A percentile compares a stretch with the other conserved stretches of the same genome.
Conservation (phyloP, 2,329 filamentous ascomycete species). For the Knufia petricola region DNA sequence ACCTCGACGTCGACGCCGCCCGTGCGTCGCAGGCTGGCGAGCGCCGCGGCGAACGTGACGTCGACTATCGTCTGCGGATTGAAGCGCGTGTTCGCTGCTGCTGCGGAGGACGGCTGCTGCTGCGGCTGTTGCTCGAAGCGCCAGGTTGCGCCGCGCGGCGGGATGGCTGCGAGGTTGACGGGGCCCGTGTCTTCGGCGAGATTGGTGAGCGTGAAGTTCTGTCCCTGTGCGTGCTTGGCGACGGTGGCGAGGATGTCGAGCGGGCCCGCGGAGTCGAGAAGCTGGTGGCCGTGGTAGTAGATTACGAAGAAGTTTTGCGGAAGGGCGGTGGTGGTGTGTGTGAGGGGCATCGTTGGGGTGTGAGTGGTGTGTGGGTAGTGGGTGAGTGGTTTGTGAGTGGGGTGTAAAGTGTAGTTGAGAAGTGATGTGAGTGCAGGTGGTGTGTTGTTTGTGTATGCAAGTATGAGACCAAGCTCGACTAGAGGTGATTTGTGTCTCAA, state of each 20-base stretch:
- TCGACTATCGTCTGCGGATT: conserved; percentile 38
- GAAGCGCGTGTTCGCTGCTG: no score
- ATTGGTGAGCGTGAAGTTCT: conserved; percentile 23
- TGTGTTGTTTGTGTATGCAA: no score
- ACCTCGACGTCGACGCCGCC: conserved; percentile 10
- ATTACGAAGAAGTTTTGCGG: conserved; percentile 12
- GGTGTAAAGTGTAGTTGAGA: background rate
- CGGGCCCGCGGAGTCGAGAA: conserved; percentile 37
- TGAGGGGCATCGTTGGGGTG: conserved; percentile 2
- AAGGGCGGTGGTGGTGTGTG: background rate
- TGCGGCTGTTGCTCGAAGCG: conserved; percentile 15
- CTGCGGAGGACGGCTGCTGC: no score
- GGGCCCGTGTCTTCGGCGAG: conserved; percentile 27
- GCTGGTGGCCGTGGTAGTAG: conserved; percentile 35
- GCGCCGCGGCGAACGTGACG: conserved; percentile 34
- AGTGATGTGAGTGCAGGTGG: background rate
- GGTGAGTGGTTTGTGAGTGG: background rate
- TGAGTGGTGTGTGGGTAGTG: background rate
- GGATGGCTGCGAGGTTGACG: conserved; percentile 25
- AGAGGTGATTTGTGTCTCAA: no score
- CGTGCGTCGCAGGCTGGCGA: conserved; percentile 3
- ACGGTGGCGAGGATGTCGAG: conserved; percentile 37
- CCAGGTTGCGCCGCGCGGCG: conserved; percentile 11
- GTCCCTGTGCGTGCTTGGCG: conserved; percentile 17
- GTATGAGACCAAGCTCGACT: no score